phyloP scores from a whole-genome alignment of 805 yeast genomes.

The Zygosaccharomyces gambellarensis region DNA sequence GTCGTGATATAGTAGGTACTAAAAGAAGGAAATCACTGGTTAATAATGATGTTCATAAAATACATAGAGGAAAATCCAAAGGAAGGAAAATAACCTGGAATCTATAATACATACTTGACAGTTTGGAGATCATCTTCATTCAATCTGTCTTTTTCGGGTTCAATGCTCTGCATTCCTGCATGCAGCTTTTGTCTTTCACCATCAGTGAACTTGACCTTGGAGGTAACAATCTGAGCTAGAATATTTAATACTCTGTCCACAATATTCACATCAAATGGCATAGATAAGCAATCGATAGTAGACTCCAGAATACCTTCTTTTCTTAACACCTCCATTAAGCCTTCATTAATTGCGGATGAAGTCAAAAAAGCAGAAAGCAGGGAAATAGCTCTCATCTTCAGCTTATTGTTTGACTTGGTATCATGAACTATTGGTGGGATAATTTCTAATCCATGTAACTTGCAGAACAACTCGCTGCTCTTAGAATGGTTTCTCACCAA shows the following conservation, averaged over 20 bases:
- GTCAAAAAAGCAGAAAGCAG: conserved; percentile 56
- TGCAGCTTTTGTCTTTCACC: conserved; percentile 40
- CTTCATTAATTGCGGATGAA: conserved; percentile 43
- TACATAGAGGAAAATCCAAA: neutral
- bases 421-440: conserved; percentile 35
- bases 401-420: conserved; percentile 33
- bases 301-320: conserved; percentile 26
- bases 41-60: conserved; percentile 3
- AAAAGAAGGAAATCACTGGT: neutral
- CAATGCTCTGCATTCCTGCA: conserved; percentile 37
- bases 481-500: conserved; percentile 61
- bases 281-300: conserved; percentile 26
- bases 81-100: neutral
- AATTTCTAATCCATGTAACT: conserved; percentile 58
- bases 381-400: conserved; percentile 52
- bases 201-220: conserved; percentile 43
- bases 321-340: conserved; percentile 36
- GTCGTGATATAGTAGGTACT: conserved; percentile 14
- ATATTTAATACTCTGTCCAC: conserved; percentile 55
- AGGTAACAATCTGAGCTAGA: conserved; percentile 42
- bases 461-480: conserved; percentile 53
- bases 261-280: conserved; percentile 41
- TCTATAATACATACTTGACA: conserved; percentile 42
- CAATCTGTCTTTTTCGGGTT: conserved; percentile 43
- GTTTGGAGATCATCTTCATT: conserved; percentile 50